A percentile compares a stretch with the other conserved stretches of the same genome.
Evolutionary conservation across 129 eudicot species (phyloP).

Genomic region (Pseudognaphalium luteoalbum): DNA sequence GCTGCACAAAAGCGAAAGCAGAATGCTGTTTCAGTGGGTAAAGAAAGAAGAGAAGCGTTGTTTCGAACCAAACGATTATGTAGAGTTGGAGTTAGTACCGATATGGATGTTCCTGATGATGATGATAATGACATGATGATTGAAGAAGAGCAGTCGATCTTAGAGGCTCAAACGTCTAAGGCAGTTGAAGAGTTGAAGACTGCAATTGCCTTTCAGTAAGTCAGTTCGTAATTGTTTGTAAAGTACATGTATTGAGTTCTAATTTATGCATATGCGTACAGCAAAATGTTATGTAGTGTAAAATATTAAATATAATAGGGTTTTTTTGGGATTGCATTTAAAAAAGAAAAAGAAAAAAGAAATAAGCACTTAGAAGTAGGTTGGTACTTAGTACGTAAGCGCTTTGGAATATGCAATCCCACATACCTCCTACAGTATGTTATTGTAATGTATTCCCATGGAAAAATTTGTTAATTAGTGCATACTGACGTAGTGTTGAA

Average conservation of each 20-base stretch:
- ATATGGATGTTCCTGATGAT: conserved; percentile 43
- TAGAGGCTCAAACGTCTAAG: conserved; percentile 73
- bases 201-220: conserved; percentile 71
- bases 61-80: conserved; percentile 85
- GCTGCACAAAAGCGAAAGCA: conserved; percentile 84
- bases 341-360: no score
- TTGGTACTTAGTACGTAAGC: not conserved
- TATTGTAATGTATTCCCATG: not conserved
- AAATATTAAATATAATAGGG: no score
- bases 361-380: not conserved
- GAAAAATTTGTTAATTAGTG: not conserved
- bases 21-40: conserved; percentile 75
- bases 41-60: conserved; percentile 85
- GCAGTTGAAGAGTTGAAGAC: conserved; percentile 78
- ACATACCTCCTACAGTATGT: not conserved
- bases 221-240: not conserved
- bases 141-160: conserved; percentile 77
- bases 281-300: not conserved
- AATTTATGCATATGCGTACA: no score
- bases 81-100: conserved; percentile 67
- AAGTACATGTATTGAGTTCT: not conserved
- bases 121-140: conserved; percentile 74
- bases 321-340: no score
- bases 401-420: not conserved
- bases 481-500: not conserved